A percentile compares a stretch with the other conserved stretches of the same genome.
phyloP scores from a whole-genome alignment of 2,329 filamentous ascomycete species.

The Penicillium sp. region DNA sequence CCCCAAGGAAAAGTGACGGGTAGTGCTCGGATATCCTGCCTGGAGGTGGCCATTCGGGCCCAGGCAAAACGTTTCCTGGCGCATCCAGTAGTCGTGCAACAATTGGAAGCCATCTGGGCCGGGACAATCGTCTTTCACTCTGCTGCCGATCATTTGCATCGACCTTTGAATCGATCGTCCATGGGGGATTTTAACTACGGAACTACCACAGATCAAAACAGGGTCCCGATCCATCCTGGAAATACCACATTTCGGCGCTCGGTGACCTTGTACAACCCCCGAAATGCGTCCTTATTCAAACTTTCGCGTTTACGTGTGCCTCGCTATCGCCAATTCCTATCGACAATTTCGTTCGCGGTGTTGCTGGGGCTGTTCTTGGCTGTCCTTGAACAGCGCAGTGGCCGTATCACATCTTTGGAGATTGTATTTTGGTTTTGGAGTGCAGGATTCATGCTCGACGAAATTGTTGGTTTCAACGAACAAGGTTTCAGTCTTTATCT shows the following conservation, averaged over 20 bases:
- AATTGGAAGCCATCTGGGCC: slow-evolving; percentile 96
- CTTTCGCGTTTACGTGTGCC: slow-evolving; percentile 87
- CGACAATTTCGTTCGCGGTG: slow-evolving; percentile 81
- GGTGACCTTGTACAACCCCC: slow-evolving; percentile 85
- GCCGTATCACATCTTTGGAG: slow-evolving; percentile 80
- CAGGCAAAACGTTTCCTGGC: slow-evolving; percentile 91
- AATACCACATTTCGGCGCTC: slow-evolving; percentile 57
- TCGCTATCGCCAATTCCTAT: slow-evolving; percentile 86
- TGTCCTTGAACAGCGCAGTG: slow-evolving; percentile 73
- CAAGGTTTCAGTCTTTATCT: slow-evolving; percentile 95
- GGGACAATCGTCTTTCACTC: slow-evolving; percentile 95
- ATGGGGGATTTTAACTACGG: slow-evolving; percentile 29
- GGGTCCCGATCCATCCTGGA: slow-evolving; percentile 18
- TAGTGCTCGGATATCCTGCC: slow-evolving; percentile 78
- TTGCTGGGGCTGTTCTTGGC: slow-evolving; percentile 83
- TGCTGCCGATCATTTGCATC: slow-evolving; percentile 79
- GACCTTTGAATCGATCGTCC: slow-evolving; percentile 49
- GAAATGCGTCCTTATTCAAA: slow-evolving; percentile 88
- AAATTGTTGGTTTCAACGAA: slow-evolving; percentile 93
- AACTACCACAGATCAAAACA: slow-evolving; percentile 23
- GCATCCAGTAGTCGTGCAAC: slow-evolving; percentile 87
- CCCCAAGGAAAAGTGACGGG: slow-evolving; percentile 50
- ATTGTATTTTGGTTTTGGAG: slow-evolving; percentile 98
- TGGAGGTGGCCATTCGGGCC: slow-evolving; percentile 90
- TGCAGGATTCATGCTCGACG: slow-evolving; percentile 93